Conservation (phyloP, 768 basidiomycete genomes). For the Trametopsis cervina region DNA sequence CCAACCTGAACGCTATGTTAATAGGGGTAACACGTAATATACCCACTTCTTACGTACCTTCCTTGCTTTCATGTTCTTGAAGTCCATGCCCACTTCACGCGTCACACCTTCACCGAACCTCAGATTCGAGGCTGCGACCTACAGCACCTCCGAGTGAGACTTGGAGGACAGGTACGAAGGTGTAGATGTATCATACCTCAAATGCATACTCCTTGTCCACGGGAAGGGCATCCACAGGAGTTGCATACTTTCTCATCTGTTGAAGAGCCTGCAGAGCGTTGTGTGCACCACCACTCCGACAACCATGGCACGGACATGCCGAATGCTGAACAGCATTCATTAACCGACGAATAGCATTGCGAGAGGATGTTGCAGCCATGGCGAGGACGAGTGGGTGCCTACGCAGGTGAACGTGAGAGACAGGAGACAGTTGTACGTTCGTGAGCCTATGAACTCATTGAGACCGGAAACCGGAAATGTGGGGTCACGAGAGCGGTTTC, state of each 20-base stretch:
- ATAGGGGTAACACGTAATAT: neutral
- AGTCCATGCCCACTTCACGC: constrained; percentile 86
- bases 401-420: constrained; percentile 7
- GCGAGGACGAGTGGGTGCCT: constrained; percentile 7
- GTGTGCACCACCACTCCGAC: constrained; percentile 36
- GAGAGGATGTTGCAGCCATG: constrained; percentile 36
- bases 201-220: constrained; percentile 89
- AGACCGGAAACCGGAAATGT: constrained; percentile 8
- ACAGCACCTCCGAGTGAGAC: neutral
- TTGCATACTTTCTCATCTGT: constrained; percentile 69
- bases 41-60: constrained; percentile 43
- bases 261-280: constrained; percentile 40
- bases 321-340: constrained; percentile 70
- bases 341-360: constrained; percentile 62
- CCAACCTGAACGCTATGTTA: constrained; percentile 54
- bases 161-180: neutral
- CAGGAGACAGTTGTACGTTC: constrained; percentile 13
- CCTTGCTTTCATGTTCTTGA: constrained; percentile 87
- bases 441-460: constrained; percentile 7
- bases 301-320: constrained; percentile 75
- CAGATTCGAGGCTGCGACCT: constrained; percentile 85
- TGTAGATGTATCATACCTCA: constrained; percentile 42
- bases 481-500: constrained; percentile 14
- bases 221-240: constrained; percentile 50
- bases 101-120: constrained; percentile 90